Evolutionary conservation across 1,284 basidiomycete genomes (phyloP).

Genomic region (Singerocomus rubriflavus): DNA sequence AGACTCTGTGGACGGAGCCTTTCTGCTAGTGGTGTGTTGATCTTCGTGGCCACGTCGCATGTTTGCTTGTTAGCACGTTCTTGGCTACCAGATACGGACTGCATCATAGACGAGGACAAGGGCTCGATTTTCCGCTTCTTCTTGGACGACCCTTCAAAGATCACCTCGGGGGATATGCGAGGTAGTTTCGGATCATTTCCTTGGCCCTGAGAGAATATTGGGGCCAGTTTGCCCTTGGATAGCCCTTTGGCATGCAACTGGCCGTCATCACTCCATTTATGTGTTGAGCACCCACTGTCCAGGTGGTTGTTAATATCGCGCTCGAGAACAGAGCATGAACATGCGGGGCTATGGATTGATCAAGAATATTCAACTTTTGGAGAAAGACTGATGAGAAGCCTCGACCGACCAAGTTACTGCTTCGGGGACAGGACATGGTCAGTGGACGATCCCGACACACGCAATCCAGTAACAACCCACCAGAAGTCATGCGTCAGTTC

Average conservation of each 20-base stretch:
- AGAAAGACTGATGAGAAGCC: neutral
- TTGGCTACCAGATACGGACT: conserved; percentile 15
- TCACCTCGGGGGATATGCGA: neutral
- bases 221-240: conserved; percentile 25
- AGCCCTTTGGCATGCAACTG: conserved; percentile 10
- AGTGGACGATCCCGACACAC: neutral
- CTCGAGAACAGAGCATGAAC: conserved; percentile 40
- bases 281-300: conserved; percentile 42
- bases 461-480: conserved; percentile 2
- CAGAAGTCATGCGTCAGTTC: conserved; percentile 16
- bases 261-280: conserved; percentile 2
- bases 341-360: conserved; percentile 41
- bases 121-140: conserved; percentile 33
- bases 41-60: conserved; percentile 28
- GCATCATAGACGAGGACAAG: conserved; percentile 3
- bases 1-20: conserved; percentile 57
- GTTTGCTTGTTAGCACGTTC: conserved; percentile 29
- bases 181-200: conserved; percentile 8
- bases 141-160: conserved; percentile 11
- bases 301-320: conserved; percentile 46
- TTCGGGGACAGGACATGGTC: conserved; percentile 1
- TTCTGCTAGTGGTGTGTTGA: conserved; percentile 60
- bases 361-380: neutral
- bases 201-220: conserved; percentile 29
- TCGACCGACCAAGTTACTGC: conserved; percentile 28